phyloP scores from a whole-genome alignment of 108 stramenopile species.

The Asterionellopsis glacialis region DNA sequence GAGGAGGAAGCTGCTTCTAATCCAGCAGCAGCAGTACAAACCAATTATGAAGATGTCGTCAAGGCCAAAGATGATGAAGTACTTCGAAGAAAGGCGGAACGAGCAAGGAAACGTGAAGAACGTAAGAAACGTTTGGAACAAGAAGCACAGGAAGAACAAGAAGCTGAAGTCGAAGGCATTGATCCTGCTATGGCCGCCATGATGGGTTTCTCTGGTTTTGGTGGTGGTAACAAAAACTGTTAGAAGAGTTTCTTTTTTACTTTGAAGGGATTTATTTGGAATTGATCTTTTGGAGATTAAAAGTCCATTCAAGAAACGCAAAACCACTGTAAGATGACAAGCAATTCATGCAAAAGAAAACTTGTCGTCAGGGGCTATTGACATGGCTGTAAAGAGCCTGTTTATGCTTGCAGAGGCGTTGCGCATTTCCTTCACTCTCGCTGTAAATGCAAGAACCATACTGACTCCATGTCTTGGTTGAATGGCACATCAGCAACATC shows the following conservation, averaged over 20 bases:
- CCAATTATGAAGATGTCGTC: conserved; percentile 58
- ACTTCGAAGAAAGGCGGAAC: conserved; percentile 50
- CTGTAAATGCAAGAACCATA: too few relatives aligned
- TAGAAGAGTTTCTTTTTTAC: neutral
- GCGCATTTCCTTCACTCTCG: too few relatives aligned
- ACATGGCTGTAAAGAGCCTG: too few relatives aligned
- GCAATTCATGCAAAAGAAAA: too few relatives aligned
- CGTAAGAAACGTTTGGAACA: conserved; percentile 47
- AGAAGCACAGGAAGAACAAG: conserved; percentile 50
- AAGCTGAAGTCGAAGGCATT: conserved; percentile 52
- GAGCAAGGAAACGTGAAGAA: conserved; percentile 61
- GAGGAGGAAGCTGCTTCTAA: conserved; percentile 19
- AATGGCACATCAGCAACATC: too few relatives aligned
- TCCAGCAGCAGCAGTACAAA: conserved; percentile 4
- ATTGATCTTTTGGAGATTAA: too few relatives aligned
- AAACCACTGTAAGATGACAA: too few relatives aligned
- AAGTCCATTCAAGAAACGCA: too few relatives aligned
- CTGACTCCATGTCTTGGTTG: too few relatives aligned
- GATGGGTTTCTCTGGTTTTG: conserved; percentile 95
- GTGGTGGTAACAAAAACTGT: conserved; percentile 32
- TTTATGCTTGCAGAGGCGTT: too few relatives aligned
- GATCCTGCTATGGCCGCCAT: conserved; percentile 87
- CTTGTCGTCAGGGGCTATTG: too few relatives aligned
- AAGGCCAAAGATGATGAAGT: conserved; percentile 71
- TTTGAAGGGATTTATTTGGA: too few relatives aligned